Base-by-base conservation (phyloP, 2,329 filamentous ascomycete species). In the Aspergillus bombycis region DNA sequence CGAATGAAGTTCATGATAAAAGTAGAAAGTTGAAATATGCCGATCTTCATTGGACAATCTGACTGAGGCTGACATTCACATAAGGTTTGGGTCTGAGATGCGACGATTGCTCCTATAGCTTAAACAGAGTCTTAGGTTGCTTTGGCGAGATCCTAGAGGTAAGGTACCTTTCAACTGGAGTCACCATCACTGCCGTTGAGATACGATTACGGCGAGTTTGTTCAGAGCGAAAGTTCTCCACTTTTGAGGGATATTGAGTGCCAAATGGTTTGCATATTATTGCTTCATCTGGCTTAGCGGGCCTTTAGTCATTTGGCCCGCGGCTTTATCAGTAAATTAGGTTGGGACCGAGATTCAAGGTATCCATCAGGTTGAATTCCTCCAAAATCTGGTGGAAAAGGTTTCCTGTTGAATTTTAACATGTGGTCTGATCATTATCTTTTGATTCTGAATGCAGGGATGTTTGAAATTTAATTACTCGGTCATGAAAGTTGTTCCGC, bases 311-410 rank as follows among this genome's bases (percentile, higher is more conserved):
- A 50, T 50, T 30, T 26, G 48, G 48, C 48, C 48, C 48, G 48
- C 34, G 48, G 34, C 48, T 32, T n/a, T 30, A 50, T 50, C 26
- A 4, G 48, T 32, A 52, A 32, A 32, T 52, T 52, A 52, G 28
- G 48, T 52, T 52, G 48, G 28, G 48, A 32, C 48, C 48, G 48
- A 52, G 48, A 52, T 52, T 52, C 28, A 32, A 26, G 45, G 38
- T 48, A 23, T 26, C 45, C 45, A 48, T 48, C 21, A 26, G 4
- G 11, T 26, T 28, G 23, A 48, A 48, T 23, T 14, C 45, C 23
- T 23, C 21, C 5, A 48, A 28, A 9, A n/a, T 41, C 16, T 16
- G 38, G n/a, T 46, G 43, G 43, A 21, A 43, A 43, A 43, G 41
- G 19, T 14, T 46, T 46, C 21, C 23, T 26, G 45, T 28, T 14